phyloP scores from a whole-genome alignment of 768 basidiomycete genomes.

The Trametopsis cervina region DNA sequence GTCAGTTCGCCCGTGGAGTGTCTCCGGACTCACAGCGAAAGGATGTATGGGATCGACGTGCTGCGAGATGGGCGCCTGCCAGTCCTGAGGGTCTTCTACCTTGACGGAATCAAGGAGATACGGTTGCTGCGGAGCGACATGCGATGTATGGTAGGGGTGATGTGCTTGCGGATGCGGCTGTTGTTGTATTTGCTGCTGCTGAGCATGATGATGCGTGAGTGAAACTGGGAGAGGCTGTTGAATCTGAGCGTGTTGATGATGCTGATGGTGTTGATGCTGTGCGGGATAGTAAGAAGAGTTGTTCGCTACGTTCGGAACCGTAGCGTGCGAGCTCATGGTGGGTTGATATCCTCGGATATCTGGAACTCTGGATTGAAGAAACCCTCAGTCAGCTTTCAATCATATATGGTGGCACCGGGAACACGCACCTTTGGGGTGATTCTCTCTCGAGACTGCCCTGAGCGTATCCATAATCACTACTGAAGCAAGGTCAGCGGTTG shows the following conservation, averaged over 20 bases:
- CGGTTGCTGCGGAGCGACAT: constrained; percentile 1
- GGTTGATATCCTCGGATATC: background rate
- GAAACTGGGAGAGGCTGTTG: constrained; percentile 28
- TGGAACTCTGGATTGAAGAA: background rate
- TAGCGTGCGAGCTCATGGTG: no score
- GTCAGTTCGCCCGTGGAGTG: background rate
- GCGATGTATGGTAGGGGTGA: background rate
- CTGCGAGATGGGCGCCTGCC: constrained; percentile 42
- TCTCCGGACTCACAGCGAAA: constrained; percentile 43
- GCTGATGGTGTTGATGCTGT: background rate
- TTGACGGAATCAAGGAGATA: constrained; percentile 3
- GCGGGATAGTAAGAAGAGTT: no score
- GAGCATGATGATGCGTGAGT: constrained; percentile 11
- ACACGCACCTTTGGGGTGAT: background rate
- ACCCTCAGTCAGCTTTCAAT: no score
- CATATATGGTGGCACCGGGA: no score
- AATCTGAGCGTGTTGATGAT: constrained; percentile 3
- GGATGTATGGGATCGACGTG: constrained; percentile 52
- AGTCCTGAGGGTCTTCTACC: constrained; percentile 29
- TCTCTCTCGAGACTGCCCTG: background rate
- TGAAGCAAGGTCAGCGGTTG: background rate
- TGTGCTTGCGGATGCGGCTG: constrained; percentile 3
- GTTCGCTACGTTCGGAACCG: no score
- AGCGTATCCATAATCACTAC: background rate
- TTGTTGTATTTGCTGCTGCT: constrained; percentile 6